Evolutionary conservation across 257 asterid species (phyloP).

Genomic region (Plantago major): DNA sequence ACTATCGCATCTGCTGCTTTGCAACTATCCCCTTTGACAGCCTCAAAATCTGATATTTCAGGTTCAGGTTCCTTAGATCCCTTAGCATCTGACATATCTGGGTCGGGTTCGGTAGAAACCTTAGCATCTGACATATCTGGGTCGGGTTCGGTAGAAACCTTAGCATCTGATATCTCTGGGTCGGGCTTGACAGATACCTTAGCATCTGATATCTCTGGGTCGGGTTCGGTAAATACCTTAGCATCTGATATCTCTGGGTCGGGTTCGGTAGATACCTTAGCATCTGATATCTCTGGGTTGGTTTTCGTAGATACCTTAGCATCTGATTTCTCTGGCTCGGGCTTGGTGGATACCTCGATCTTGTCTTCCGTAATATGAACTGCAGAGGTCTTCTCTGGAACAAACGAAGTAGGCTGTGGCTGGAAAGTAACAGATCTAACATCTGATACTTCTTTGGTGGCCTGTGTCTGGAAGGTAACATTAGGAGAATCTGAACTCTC

Average conservation of each 20-base stretch:
- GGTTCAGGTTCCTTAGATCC: constrained; percentile 29
- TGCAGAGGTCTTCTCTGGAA: constrained; percentile 42
- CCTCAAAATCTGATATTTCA: constrained; percentile 15
- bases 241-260: constrained; percentile 23
- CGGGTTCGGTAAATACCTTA: background rate
- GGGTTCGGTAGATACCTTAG: constrained; percentile 23
- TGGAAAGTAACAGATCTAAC: constrained; percentile 22
- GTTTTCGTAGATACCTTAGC: constrained; percentile 23
- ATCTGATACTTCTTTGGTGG: constrained; percentile 18
- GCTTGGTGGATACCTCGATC: constrained; percentile 29
- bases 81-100: constrained; percentile 19
- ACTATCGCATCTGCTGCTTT: constrained; percentile 20
- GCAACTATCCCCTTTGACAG: constrained; percentile 30
- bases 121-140: constrained; percentile 9
- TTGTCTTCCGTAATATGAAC: constrained; percentile 47
- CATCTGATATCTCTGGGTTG: constrained; percentile 23
- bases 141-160: constrained; percentile 30
- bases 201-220: constrained; percentile 23
- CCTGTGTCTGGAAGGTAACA: constrained; percentile 37
- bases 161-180: constrained; percentile 11
- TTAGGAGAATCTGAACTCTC: constrained; percentile 29
- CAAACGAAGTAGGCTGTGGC: constrained; percentile 37
- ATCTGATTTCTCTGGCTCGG: constrained; percentile 22
- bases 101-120: constrained; percentile 29
- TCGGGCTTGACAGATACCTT: constrained; percentile 31